Conservation (phyloP, 495 filamentous ascomycete genomes). For the Pseudomonodictys pantanalensis region DNA sequence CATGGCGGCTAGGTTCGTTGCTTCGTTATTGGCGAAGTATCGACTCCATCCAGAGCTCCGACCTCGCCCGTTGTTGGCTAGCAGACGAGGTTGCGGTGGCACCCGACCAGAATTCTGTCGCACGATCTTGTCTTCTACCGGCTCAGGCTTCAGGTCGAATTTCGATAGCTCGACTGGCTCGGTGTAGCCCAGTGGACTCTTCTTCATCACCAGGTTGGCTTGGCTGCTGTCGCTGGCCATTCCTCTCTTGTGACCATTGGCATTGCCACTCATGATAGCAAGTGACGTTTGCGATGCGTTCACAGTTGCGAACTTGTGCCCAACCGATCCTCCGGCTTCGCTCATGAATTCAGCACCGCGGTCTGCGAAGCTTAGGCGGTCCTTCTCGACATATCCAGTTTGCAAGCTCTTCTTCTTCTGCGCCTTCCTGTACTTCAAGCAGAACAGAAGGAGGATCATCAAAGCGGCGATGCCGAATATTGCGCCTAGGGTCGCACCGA, state of each 20-base stretch:
- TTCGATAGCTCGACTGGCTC: slow-evolving; percentile 41
- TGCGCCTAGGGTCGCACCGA: slow-evolving; percentile 76
- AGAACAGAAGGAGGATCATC: slow-evolving; percentile 64
- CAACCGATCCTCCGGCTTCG: slow-evolving; percentile 48
- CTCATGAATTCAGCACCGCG: slow-evolving; percentile 58
- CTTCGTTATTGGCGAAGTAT: slow-evolving; percentile 56
- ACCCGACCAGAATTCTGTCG: slow-evolving; percentile 3
- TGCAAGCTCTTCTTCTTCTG: slow-evolving; percentile 52
- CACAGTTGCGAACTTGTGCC: slow-evolving; percentile 44
- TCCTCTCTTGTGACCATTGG: slow-evolving; percentile 40
- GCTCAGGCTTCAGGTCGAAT: slow-evolving; percentile 28
- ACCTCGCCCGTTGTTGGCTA: slow-evolving; percentile 39
- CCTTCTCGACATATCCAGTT: slow-evolving; percentile 51
- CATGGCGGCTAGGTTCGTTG: slow-evolving; percentile 44
- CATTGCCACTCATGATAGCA: slow-evolving; percentile 45
- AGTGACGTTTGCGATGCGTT: slow-evolving; percentile 40
- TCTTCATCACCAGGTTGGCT: slow-evolving; percentile 35
- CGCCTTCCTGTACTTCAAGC: slow-evolving; percentile 61
- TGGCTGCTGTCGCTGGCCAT: slow-evolving; percentile 40
- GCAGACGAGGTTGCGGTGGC: slow-evolving; percentile 16
- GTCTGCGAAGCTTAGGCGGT: slow-evolving; percentile 64
- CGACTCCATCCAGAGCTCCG: slow-evolving; percentile 59
- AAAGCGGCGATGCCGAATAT: slow-evolving; percentile 69
- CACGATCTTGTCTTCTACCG: slow-evolving; percentile 6
- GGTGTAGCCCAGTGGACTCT: slow-evolving; percentile 31